Evolutionary conservation across 257 asterid genomes (phyloP).

Genomic region (Fraxinus americana): DNA sequence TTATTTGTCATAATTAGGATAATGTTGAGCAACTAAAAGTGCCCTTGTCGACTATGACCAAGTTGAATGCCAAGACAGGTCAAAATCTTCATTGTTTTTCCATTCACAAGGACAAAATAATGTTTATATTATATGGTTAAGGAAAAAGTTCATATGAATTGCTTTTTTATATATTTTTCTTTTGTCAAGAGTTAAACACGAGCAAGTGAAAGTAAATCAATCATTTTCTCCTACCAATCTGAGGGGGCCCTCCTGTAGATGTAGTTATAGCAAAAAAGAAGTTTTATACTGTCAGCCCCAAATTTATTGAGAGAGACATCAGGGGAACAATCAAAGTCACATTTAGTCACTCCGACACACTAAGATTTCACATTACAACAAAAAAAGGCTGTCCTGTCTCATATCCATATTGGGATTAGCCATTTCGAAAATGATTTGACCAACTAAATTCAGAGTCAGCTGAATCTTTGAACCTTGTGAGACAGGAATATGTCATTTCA

Average conservation of each 20-base stretch:
- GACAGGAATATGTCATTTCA: background rate
- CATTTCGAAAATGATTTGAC: background rate
- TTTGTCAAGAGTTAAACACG: background rate
- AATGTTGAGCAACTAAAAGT: background rate
- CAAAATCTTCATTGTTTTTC: background rate
- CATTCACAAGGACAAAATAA: background rate
- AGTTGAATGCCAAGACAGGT: background rate
- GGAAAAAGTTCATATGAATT: background rate
- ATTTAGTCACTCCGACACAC: background rate
- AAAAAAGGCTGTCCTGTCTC: background rate
- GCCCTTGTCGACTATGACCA: background rate
- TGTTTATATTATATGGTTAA: background rate
- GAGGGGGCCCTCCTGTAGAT: background rate
- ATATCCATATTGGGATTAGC: background rate
- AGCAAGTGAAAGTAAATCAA: background rate
- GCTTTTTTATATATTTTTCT: background rate
- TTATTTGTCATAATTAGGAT: background rate
- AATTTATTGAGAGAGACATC: background rate
- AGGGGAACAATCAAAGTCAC: background rate
- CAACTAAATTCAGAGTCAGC: background rate
- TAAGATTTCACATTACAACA: background rate
- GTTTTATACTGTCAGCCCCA: background rate
- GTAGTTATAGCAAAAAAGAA: background rate
- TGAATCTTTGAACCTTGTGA: background rate
- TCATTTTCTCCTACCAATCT: background rate